phyloP scores from a whole-genome alignment of 768 basidiomycete species.

The Trametes sanguinea region DNA sequence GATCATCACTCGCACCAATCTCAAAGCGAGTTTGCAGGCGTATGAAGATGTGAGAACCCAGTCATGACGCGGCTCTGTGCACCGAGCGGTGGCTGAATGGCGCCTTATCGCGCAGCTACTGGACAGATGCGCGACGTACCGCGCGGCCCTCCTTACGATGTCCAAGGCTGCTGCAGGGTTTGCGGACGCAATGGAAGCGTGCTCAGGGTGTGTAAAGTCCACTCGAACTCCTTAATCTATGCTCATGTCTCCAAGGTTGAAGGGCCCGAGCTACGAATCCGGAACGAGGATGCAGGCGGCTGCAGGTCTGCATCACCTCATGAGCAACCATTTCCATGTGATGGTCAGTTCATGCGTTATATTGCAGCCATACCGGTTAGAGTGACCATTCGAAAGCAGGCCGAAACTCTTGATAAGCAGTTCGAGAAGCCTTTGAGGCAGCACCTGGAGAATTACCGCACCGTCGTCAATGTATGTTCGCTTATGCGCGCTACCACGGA shows the following conservation, averaged over 20 bases:
- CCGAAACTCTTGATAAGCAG: slow-evolving; percentile 81
- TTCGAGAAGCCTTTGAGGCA: slow-evolving; percentile 90
- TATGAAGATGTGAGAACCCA: slow-evolving; percentile 71
- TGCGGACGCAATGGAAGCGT: slow-evolving; percentile 83
- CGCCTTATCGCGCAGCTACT: slow-evolving; percentile 56
- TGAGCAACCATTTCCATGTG: slow-evolving; percentile 92
- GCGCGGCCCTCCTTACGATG: slow-evolving; percentile 77
- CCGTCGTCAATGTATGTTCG: slow-evolving; percentile 62
- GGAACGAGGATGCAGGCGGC: slow-evolving; percentile 83
- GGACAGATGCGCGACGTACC: slow-evolving; percentile 74
- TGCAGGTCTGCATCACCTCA: slow-evolving; percentile 86
- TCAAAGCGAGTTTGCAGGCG: slow-evolving; percentile 75
- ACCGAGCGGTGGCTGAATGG: slow-evolving; percentile 7
- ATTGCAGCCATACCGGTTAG: background rate
- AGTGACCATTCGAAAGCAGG: slow-evolving; percentile 43
- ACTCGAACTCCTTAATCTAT: background rate
- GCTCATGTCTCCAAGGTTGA: slow-evolving; percentile 49
- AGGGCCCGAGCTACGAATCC: slow-evolving; percentile 78
- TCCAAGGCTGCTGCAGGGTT: slow-evolving; percentile 82
- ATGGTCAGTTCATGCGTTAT: slow-evolving; percentile 53
- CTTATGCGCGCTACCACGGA: background rate
- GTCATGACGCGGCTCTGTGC: background rate
- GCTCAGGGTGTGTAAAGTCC: slow-evolving; percentile 63
- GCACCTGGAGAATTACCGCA: slow-evolving; percentile 78
- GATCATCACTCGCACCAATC: slow-evolving; percentile 78